Base-by-base conservation (phyloP, 176 grass and related monocot genomes). In the Carex myosuroides region DNA sequence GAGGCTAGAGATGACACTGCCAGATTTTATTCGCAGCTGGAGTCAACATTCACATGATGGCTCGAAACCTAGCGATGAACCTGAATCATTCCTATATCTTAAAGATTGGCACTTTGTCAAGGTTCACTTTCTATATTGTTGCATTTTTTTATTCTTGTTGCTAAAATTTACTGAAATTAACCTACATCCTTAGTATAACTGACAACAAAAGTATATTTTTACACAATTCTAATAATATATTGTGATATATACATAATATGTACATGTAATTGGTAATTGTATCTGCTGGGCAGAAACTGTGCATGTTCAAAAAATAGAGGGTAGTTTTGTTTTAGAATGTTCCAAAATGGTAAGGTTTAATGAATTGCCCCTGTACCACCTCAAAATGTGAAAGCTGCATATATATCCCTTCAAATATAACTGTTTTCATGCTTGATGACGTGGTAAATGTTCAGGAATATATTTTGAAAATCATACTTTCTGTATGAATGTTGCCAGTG, bases 41-140 rank as follows among this genome's bases (percentile, higher is more conserved):
- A n/a, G 62, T 58, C 39, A 69, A 30, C 41, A 76, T 72, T 84
- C 86, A 50, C 20, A 54, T 32, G 6, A 60, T 82, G 71, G 17
- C 70, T 79, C 79, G 4, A 84, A 32, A 14, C 70, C 65, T 52
- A 88, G 33, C 3, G 33, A 87, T 64, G 33, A 35, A 1, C 57
- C 56, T 17, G 56, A 79, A 8, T 86, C 92, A 54, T 79, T 91
- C 54, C 77, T 90, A 5, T 98, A 98, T 58, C 92, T 98, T 60
- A 98, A 94, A 88, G 92, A 98, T 80, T 98, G 95, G 92, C 92
- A 98, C 90, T 98, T 98, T 84, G 87, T 90, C 59, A 94, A 94
- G 89, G 95, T 98, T 20, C 60, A 62, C 14, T 66, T 14, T 46
- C 16, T 20, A 54, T 68, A 65, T 75, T 26, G 1, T 32, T 29